Evolutionary conservation across 495 filamentous ascomycete genomes (phyloP).

Genomic region (Penicillium pancosmium): DNA sequence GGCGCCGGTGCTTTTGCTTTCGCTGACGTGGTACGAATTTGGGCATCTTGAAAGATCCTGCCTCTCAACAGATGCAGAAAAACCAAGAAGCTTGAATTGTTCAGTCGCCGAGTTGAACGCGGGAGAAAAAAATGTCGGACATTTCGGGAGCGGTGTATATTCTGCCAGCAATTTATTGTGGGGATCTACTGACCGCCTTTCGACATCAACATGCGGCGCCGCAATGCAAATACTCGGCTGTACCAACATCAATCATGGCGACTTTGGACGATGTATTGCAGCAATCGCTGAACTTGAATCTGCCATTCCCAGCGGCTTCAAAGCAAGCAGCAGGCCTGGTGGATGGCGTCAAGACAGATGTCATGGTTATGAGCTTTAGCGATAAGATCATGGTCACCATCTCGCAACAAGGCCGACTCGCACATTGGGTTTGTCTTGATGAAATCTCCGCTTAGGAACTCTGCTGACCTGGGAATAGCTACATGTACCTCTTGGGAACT

Average conservation of each 20-base stretch:
- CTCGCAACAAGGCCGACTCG: conserved; percentile 79
- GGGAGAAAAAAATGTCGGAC: conserved; percentile 29
- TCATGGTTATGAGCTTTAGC: conserved; percentile 70
- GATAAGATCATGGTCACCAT: conserved; percentile 94
- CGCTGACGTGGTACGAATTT: conserved; percentile 79
- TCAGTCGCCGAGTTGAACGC: conserved; percentile 13
- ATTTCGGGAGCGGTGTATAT: conserved; percentile 21
- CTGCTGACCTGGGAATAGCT: conserved; percentile 54
- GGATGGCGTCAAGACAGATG: conserved; percentile 69
- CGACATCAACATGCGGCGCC: conserved; percentile 19
- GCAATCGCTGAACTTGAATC: conserved; percentile 29
- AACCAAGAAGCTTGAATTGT: conserved; percentile 20
- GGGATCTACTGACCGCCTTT: conserved; percentile 25
- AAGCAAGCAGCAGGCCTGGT: conserved; percentile 67
- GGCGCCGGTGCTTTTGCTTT: conserved; percentile 64
- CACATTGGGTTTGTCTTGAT: conserved; percentile 77
- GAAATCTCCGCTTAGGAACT: neutral
- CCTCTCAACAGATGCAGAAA: conserved; percentile 17
- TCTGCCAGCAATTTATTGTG: conserved; percentile 22
- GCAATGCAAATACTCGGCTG: neutral
- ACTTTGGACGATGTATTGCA: conserved; percentile 36
- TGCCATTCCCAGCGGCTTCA: conserved; percentile 77
- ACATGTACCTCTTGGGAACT: conserved; percentile 79
- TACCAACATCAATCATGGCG: conserved; percentile 30
- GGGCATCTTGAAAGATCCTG: conserved; percentile 54